Evolutionary conservation across 2,329 filamentous ascomycete species (phyloP).

Genomic region (Penicillium sp.): DNA sequence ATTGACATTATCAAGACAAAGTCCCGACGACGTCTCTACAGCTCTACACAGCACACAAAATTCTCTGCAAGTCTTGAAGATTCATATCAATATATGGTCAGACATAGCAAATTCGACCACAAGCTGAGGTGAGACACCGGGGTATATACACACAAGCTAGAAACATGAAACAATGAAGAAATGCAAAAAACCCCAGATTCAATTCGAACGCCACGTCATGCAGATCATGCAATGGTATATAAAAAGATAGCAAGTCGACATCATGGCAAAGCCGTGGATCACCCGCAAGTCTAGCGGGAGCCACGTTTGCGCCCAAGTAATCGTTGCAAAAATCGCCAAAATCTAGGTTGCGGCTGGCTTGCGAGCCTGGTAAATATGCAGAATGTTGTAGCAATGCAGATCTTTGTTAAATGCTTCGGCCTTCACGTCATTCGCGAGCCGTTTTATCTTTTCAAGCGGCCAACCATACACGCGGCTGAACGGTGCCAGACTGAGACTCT

Average conservation of each 20-base stretch:
- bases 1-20: background rate
- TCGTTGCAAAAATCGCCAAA: background rate
- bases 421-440: slow-evolving; percentile 64
- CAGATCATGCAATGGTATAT: slow-evolving; percentile 1
- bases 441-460: slow-evolving; percentile 62
- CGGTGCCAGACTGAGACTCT: slow-evolving; percentile 72
- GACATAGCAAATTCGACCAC: slow-evolving; percentile 14
- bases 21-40: background rate
- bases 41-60: background rate
- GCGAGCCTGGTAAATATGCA: slow-evolving; percentile 48
- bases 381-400: slow-evolving; percentile 67
- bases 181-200: background rate
- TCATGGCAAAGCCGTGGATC: background rate
- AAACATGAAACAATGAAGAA: slow-evolving; percentile 3
- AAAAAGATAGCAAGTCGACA: slow-evolving; percentile 10
- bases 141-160: slow-evolving; percentile 20
- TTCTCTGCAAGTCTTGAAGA: background rate
- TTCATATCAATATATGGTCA: background rate
- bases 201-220: slow-evolving; percentile 11
- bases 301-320: background rate
- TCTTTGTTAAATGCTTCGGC: slow-evolving; percentile 68
- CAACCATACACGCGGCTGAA: slow-evolving; percentile 67
- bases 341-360: slow-evolving; percentile 32
- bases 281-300: background rate
- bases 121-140: slow-evolving; percentile 14